Conservation (phyloP, 139 green algal species). For the Closterium sp. region DNA sequence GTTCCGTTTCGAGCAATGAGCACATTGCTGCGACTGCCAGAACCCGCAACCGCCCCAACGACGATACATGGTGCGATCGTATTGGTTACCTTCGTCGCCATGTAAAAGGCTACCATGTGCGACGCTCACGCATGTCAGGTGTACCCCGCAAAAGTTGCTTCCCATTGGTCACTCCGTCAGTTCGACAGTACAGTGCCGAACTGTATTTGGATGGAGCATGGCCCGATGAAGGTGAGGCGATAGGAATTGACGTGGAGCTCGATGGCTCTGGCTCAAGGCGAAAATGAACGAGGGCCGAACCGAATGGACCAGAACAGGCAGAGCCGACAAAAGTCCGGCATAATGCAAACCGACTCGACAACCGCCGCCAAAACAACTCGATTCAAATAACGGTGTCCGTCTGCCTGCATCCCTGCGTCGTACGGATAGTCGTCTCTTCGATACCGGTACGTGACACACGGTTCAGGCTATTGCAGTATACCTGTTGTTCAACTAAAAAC, state of each 20-base stretch:
- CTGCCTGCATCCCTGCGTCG: too few relatives aligned
- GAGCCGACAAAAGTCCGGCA: background rate
- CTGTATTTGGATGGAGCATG: too few relatives aligned
- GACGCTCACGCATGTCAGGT: background rate
- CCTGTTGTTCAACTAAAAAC: too few relatives aligned
- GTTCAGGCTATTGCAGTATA: too few relatives aligned
- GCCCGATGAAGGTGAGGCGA: background rate
- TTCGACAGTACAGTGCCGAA: too few relatives aligned
- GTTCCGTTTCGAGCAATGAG: background rate
- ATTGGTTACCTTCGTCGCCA: background rate
- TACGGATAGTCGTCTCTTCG: too few relatives aligned
- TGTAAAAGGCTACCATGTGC: background rate
- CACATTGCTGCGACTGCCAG: background rate
- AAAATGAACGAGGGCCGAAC: background rate
- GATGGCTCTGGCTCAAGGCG: too few relatives aligned
- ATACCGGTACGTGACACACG: too few relatives aligned
- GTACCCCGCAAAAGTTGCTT: background rate
- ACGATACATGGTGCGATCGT: background rate
- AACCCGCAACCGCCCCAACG: background rate
- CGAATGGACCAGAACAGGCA: background rate
- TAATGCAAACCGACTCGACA: background rate
- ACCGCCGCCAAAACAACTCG: background rate
- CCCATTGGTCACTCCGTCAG: too few relatives aligned
- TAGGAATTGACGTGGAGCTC: background rate
- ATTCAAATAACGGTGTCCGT: background rate